Evolutionary conservation across 257 asterid species (phyloP).

Genomic region (Solanum ahanhuiri): DNA sequence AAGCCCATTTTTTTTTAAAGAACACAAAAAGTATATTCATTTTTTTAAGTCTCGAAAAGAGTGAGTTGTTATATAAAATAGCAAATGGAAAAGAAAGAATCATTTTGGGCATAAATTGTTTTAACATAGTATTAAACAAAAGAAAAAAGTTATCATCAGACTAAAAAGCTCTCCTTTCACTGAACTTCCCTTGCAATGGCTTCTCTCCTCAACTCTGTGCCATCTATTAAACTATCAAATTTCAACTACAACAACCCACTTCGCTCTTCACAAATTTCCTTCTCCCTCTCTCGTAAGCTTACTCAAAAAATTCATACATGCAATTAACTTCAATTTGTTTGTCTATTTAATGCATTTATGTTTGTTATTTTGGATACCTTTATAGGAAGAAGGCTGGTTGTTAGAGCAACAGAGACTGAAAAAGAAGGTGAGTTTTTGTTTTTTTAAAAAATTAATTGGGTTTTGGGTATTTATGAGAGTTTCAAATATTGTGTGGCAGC

Average conservation of each 20-base stretch:
- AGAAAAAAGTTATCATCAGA: not conserved
- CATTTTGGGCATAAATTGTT: not conserved
- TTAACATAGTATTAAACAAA: not conserved
- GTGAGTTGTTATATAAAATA: not conserved
- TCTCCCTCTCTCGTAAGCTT: slow-evolving; percentile 38
- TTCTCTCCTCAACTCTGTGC: slow-evolving; percentile 33
- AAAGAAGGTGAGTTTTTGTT: slow-evolving; percentile 34
- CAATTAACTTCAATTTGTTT: not conserved
- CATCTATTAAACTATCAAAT: slow-evolving; percentile 27
- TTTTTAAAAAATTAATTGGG: not conserved
- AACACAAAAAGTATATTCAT: not conserved
- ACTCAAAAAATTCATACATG: not conserved
- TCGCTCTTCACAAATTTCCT: slow-evolving; percentile 24
- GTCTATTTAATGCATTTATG: not conserved
- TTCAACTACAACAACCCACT: slow-evolving; percentile 11
- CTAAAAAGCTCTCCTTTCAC: not conserved
- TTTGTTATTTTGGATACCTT: not conserved
- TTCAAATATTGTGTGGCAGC: slow-evolving; percentile 15
- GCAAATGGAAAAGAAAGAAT: not conserved
- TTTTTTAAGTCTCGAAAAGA: not conserved
- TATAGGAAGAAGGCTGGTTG: slow-evolving; percentile 53
- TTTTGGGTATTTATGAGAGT: slow-evolving; percentile 4
- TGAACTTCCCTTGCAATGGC: slow-evolving; percentile 38
- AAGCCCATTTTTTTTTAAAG: not conserved
- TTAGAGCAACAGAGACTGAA: slow-evolving; percentile 80